Evolutionary conservation across 2,329 filamentous ascomycete species (phyloP), one percentile per base, ranked within the genome.

Genomic region (Fusarium sp.): DNA sequence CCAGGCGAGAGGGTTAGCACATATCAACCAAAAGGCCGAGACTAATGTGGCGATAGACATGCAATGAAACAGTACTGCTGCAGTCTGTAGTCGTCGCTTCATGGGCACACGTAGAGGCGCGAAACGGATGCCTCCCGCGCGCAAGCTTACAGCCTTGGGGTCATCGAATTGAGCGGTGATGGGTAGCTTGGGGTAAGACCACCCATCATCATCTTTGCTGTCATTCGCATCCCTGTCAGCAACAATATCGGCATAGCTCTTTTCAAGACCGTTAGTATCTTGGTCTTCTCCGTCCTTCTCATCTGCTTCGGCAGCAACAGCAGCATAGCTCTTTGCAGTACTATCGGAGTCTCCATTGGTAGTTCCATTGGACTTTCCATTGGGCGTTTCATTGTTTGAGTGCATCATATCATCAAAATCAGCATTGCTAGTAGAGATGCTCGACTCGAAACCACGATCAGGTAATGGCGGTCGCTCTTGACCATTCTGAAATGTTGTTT

Each of bases 1-100:
- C 96, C 96, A 99, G 47, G 90, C 88, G n/a, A 98, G 82, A 1
- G 96, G 96, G 57, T 97, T 94, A 56, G 93, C 91, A 79, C 94
- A 97, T 33, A 94, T 88, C 75, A 96, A 91, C 83, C 97, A 97
- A 83, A 98, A 98, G 59, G 90, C 78, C 7, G 92, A 91, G 7
- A 97, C 85, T 71, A 88, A 85, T 23, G 88, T 80, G n/a, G 88
- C 86, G 64, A 94, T 91, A 56, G 86, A 88, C 70, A 92, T 84
- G 64, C 88, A 92, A 78, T 94, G 92, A 71, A 88, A 85, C 10
- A 94, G 82, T 14, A 94, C 91, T 6, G 95, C 87, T 37, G 94
- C 86, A 5, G 94, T 96, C 79, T 95, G 92, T 46, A 93, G 78
- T 25, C 92, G 87, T 43, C 92, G 87, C 71, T 86, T 85, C 48